Evolutionary conservation across 2,329 filamentous ascomycete genomes (phyloP).

Genomic region (Macrophomina tecta): DNA sequence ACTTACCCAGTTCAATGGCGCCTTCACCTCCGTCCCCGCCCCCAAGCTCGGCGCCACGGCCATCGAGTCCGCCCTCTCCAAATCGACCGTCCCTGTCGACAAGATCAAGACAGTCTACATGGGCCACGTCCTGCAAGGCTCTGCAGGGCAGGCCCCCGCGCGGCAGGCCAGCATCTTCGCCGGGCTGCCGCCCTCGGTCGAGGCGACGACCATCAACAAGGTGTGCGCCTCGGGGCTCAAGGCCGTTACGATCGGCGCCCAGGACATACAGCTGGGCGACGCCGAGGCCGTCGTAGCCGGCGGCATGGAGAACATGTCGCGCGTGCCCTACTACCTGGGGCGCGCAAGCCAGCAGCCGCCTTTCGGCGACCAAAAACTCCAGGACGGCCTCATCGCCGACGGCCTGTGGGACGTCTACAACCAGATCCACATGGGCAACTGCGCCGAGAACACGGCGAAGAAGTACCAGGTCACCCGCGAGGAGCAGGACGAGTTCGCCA

Average conservation of each 20-base stretch:
- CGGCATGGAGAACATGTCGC: slow-evolving; percentile 98
- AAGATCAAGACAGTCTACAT: slow-evolving; percentile 95
- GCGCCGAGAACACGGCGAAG: slow-evolving; percentile 92
- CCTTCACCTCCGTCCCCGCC: slow-evolving; percentile 80
- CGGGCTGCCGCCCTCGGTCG: slow-evolving; percentile 78
- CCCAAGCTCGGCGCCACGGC: slow-evolving; percentile 88
- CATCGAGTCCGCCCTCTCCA: slow-evolving; percentile 88
- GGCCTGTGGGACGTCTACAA: slow-evolving; percentile 97
- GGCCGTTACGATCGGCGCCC: slow-evolving; percentile 85
- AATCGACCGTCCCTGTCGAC: slow-evolving; percentile 79
- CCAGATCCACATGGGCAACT: slow-evolving; percentile 97
- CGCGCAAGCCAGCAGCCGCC: slow-evolving; percentile 81
- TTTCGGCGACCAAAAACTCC: slow-evolving; percentile 85
- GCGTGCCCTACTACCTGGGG: slow-evolving; percentile 87
- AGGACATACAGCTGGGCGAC: slow-evolving; percentile 91
- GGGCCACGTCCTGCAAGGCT: slow-evolving; percentile 89
- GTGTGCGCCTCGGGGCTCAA: slow-evolving; percentile 96
- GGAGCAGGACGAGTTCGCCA: slow-evolving; percentile 89
- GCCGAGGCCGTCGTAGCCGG: slow-evolving; percentile 89
- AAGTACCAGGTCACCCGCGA: slow-evolving; percentile 80
- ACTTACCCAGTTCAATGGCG: slow-evolving; percentile 83
- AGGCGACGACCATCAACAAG: slow-evolving; percentile 96
- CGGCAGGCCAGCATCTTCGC: slow-evolving; percentile 90
- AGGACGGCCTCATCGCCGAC: slow-evolving; percentile 93
- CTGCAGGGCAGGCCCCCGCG: slow-evolving; percentile 87